These are phyloP conservation scores for Mycena rebaudengoi DNA, from an alignment of 768 basidiomycete species.

Conservation along the genomic window DNA sequence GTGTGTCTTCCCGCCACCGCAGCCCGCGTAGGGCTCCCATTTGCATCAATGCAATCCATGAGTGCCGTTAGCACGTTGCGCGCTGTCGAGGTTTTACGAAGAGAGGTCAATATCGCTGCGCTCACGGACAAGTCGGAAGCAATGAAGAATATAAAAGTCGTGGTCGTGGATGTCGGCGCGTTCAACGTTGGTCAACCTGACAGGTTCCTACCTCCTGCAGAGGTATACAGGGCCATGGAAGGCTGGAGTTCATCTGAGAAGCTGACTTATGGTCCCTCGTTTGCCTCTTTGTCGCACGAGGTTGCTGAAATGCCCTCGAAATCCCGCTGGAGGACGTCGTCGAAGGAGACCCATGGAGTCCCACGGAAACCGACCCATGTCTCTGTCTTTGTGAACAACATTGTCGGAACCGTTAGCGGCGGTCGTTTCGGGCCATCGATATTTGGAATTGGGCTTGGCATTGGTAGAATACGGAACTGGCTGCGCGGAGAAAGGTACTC, in stretches of 20 bases:
- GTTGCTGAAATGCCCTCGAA: constrained; percentile 30
- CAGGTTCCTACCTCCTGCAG: constrained; percentile 37
- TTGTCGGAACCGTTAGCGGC: constrained; percentile 67
- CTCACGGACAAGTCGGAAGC: constrained; percentile 62
- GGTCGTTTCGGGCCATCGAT: constrained; percentile 56
- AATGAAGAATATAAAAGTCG: constrained; percentile 74
- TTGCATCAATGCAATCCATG: constrained; percentile 74
- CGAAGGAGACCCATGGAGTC: constrained; percentile 50
- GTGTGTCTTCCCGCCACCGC: constrained; percentile 80
- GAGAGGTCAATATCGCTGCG: constrained; percentile 71
- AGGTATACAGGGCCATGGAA: constrained; percentile 62
- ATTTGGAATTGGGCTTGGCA: constrained; percentile 53
- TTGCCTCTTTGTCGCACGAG: constrained; percentile 55
- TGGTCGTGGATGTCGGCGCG: constrained; percentile 78
- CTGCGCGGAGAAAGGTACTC: constrained; percentile 73
- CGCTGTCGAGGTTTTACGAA: constrained; percentile 75
- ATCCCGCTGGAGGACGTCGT: constrained; percentile 41
- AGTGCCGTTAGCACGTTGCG: constrained; percentile 76
- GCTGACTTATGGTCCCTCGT: constrained; percentile 75
- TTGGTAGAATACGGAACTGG: constrained; percentile 63
- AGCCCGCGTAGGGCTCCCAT: constrained; percentile 79
- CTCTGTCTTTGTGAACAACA: constrained; percentile 62
- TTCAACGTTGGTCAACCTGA: constrained; percentile 48
- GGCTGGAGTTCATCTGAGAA: constrained; percentile 81
- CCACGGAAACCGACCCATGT: constrained; percentile 65